Base-by-base conservation (phyloP, 192 early-diverging fungal genomes). In the Thamnidium elegans region DNA sequence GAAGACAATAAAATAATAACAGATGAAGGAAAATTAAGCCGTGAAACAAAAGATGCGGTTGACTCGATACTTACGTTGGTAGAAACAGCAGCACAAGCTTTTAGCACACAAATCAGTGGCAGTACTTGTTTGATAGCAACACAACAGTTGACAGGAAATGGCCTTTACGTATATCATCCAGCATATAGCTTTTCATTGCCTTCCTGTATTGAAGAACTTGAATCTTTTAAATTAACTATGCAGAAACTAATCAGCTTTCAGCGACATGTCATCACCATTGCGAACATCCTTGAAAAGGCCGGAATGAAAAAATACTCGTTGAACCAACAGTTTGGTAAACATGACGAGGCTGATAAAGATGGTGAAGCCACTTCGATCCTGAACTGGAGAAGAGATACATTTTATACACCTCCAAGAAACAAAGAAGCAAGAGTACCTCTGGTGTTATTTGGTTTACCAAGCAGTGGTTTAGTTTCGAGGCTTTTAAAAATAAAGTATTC, bases 41-140 rank as follows among this genome's bases (percentile, higher is more conserved):
- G 26, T 46, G 58, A 31, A 46, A 60, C 58, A 60, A 60, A 60
- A 47, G 44, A 60, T 47, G 44, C 58, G 46, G 58, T 60, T 47
- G 44, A 48, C 58, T 60, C 45, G 45, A 60, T 60, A 44, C 43
- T 59, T 59, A 21, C 58, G 58, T 59, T 59, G 58, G 58, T 59
- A 59, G 58, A 59, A 59, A 46, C 58, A 59, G 45, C 58, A 59
- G 58, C 58, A 59, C 58, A 59, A 59, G 58, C 58, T 59, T 59
- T 59, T 59, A 59, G 58, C 58, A 10, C 11, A 59, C 56, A 59
- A 59, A 59, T 59, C 43, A 59, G 43, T 46, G 56, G 21, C 56
- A 59, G 43, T 59, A 59, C 56, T 59, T 59, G 56, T 59, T 45
- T 59, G 56, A 46, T 59, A 46, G 56, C 23, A 59, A 59, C 56